Base-by-base conservation (phyloP, 345 rosid species). In the Populus davidiana region DNA sequence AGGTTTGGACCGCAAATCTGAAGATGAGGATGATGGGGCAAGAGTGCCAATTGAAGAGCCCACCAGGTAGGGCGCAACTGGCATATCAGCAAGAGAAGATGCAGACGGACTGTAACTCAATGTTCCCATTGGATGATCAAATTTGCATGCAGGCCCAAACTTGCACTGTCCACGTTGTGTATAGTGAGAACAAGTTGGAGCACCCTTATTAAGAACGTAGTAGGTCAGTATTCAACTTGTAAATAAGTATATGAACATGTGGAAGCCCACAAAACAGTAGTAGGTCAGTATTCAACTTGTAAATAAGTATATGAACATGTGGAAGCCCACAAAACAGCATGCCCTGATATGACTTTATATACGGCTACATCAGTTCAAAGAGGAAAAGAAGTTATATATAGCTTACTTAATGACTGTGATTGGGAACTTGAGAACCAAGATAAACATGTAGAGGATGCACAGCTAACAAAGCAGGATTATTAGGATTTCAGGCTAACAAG, bases 81-180 rank as follows among this genome's bases (percentile, higher is more conserved):
- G 91, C 91, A 94, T 88, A 80, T 91, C 97, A 17, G 87, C 81
- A 38, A 93, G 88, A 27, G 97, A 92, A 83, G 97, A 96, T 23
- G 92, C 91, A 20, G 96, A 92, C 14, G 92, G 88, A 75, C 88
- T 92, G 89, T 91, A 91, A 80, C 90, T 89, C 29, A 86, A 79
- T 2, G 84, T 65, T 78, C 84, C 89, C 79, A 87, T 81, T 36
- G 97, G 88, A 88, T 96, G 97, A 72, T 94, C 94, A 71, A 85
- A 96, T 85, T 81, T 92, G 91, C 85, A 82, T 39, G 85, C 81
- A 41, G 81, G 44, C 56, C 85, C 85, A 75, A 78, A 82, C 72
- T 82, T 82, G 85, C 85, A 82, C 8, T 82, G 85, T 25, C 85
- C 85, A 35, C 66, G 79, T 47, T 74, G 85, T 7, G 85, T 25